Base-by-base conservation (phyloP, 75 land plant species). In the Pinus albicaulis region DNA sequence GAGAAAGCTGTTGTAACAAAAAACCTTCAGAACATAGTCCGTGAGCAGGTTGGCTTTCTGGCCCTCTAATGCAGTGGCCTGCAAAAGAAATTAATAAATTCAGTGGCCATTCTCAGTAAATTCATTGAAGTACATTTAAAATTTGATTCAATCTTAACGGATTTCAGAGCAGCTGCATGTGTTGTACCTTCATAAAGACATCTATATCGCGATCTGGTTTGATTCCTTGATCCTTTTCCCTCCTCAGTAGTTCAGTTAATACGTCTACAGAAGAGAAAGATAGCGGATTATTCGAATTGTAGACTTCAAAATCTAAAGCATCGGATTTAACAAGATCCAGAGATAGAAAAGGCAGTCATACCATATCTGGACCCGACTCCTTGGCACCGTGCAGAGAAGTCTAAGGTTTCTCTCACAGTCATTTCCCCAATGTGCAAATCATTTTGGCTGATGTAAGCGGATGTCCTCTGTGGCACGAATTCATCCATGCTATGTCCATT, bases 391-490 rank as follows among this genome's bases (percentile, higher is more conserved):
- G 89, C 85, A 8, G 92, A 88, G 73, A 95, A 95, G 69, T 93
- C 98, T 17, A 95, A 28, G 1, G 94, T 95, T 56, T 95, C 98
- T 56, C 94, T 77, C 12, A 93, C 98, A 7, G 98, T 95, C 88
- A 95, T 82, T 59, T 93, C 94, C 4, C 88, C 94, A 59, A 80
- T 66, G 59, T 93, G 98, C 34, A 93, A 80, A 69, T 95, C 98
- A 66, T 88, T 85, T 59, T 95, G 98, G 69, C 96, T 91, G 26
- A 95, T 93, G 74, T 95, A 95, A 8, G 94, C 96, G 56, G 88
- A 85, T 2, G 96, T 93, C 53, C 92, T 86, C 71, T 93, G 85
- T 31, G 96, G 96, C 22, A 87, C 79, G 65, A 95, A 95, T 31
- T 95, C 98, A 3, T 41, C 7, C 76, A 95, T 63, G 57, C 86